Evolutionary conservation across 345 rosid genomes (phyloP).

Genomic region (Eucalyptus sp.): DNA sequence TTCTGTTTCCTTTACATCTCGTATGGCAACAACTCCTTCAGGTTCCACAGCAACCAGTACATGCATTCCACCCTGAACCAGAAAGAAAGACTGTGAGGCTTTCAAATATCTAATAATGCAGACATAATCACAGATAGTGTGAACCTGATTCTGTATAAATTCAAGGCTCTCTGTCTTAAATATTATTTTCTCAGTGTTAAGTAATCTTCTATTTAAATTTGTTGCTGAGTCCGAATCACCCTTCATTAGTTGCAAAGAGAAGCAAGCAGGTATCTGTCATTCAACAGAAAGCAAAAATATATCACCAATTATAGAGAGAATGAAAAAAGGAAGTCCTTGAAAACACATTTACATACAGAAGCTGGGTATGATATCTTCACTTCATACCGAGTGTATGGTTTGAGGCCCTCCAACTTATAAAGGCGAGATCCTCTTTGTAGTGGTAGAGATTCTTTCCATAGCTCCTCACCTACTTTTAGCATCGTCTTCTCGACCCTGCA

Average conservation of each 20-base stretch:
- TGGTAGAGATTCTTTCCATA: constrained; percentile 54
- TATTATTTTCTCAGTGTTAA: constrained; percentile 7
- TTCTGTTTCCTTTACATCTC: constrained; percentile 33
- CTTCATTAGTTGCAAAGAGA: constrained; percentile 46
- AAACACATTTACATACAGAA: constrained; percentile 59
- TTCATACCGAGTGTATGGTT: constrained; percentile 72
- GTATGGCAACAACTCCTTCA: constrained; percentile 73
- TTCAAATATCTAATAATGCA: neutral
- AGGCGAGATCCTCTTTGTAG: constrained; percentile 43
- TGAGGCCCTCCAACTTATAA: constrained; percentile 54
- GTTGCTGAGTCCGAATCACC: constrained; percentile 15
- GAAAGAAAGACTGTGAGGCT: neutral
- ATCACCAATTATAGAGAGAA: neutral
- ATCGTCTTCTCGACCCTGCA: constrained; percentile 21
- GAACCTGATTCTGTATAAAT: neutral
- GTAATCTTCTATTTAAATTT: constrained; percentile 1
- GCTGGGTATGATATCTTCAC: constrained; percentile 99
- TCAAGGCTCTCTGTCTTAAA: constrained; percentile 2
- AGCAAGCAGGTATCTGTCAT: constrained; percentile 58
- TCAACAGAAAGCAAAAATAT: neutral
- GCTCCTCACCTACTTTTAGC: constrained; percentile 58
- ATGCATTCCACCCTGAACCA: constrained; percentile 34
- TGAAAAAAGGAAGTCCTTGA: neutral
- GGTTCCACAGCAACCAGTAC: constrained; percentile 70
- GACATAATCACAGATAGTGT: neutral